Base-by-base conservation (phyloP, 441 rosid genomes). In the Syzygium malaccense region DNA sequence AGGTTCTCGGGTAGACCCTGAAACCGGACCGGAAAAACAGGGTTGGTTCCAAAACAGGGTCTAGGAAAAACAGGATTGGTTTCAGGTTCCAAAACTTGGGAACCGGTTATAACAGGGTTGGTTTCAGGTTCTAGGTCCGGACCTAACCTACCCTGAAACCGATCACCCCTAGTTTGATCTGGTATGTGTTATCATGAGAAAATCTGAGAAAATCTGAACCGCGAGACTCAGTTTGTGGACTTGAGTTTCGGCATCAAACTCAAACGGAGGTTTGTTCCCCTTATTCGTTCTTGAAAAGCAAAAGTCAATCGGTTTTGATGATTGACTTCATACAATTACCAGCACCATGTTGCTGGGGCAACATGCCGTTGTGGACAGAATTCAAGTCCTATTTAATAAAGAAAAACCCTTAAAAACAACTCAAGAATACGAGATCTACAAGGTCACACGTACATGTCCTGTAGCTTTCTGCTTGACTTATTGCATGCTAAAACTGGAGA, bases 241-340 rank as follows among this genome's bases (percentile, higher is more conserved):
- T 11, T 17, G 75, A 17, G 75, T 30, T 19, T 30, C 32, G 41
- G 83, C 51, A 23, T 41, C 83, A 45, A 75, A 13, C 83, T 41
- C 83, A 68, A 33, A 33, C 49, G 28, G 2, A 41, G 14, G 25
- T 41, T 75, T 37, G 83, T 75, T 75, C 83, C 18, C 23, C 51
- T 75, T 7, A 25, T 41, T 12, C 83, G 41, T 41, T 23, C 45
- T 75, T 41, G 14, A 12, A 75, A 75, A 37, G 51, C 83, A 2
- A 6, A 41, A 41, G 83, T 41, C 51, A 41, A 75, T 41, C 28
- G n/a, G 0, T 41, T 11, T 41, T 75, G 83, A 75, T 68, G 26
- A 19, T 33, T 33, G 79, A 9, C 78, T 1, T 68, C 10, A 68
- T 68, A 48, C 48, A 19, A 19, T 25, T 0, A 6, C 2, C 17